These are phyloP conservation scores for Tricholoma flavovirens DNA, from an alignment of 768 basidiomycete species.

Conservation along the genomic window DNA sequence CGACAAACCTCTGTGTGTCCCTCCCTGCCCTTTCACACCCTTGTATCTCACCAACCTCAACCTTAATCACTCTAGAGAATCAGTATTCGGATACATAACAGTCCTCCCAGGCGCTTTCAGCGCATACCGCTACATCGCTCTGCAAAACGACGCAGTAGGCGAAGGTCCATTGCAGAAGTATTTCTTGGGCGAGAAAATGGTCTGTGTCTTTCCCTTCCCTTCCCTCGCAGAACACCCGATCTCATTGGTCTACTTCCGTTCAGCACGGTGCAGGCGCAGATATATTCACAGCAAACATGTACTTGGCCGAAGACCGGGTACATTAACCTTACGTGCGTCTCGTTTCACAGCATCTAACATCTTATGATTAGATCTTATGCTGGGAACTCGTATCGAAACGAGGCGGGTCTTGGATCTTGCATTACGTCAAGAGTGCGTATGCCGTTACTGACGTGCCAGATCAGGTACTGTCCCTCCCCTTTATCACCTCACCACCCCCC, in stretches of 20 bases:
- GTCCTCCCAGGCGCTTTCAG: constrained; percentile 92
- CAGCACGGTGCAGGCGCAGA: constrained; percentile 80
- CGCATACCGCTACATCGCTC: constrained; percentile 84
- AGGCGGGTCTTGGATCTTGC: constrained; percentile 83
- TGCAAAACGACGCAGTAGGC: constrained; percentile 79
- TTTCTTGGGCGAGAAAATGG: constrained; percentile 95
- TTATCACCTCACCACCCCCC: too few species aligned
- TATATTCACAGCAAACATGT: constrained; percentile 96
- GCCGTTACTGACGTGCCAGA: constrained; percentile 93
- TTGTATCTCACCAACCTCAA: not conserved
- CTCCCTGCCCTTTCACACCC: not conserved
- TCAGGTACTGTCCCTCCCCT: constrained; percentile 39
- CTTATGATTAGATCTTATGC: constrained; percentile 64
- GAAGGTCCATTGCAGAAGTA: constrained; percentile 93
- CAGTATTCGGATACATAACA: constrained; percentile 90
- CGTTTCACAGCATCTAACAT: too few species aligned
- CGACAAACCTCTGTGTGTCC: constrained; percentile 71
- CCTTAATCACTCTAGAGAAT: constrained; percentile 44
- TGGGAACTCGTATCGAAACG: constrained; percentile 98
- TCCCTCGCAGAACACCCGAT: not conserved
- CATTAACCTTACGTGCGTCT: too few species aligned
- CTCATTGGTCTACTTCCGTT: not conserved
- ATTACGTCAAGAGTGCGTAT: constrained; percentile 94
- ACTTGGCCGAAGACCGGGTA: constrained; percentile 84
- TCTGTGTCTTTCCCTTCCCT: constrained; percentile 21